phyloP scores from a whole-genome alignment of 495 filamentous ascomycete genomes.

The Amorphotheca resinae region DNA sequence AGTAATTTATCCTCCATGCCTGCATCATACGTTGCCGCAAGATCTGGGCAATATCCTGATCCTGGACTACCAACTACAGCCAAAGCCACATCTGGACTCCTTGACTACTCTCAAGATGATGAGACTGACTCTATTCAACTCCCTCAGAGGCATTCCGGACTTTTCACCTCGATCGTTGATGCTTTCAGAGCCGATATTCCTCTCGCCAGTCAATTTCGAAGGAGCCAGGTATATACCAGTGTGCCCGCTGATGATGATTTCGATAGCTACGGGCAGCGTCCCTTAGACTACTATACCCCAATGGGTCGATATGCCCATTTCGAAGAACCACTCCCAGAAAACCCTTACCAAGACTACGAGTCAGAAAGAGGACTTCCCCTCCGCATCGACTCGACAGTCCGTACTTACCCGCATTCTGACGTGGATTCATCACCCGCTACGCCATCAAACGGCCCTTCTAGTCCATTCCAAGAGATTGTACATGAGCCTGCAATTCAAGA shows the following conservation, averaged over 20 bases:
- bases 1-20: too few relatives aligned
- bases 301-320: neutral
- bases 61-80: too few relatives aligned
- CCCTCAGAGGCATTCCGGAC: neutral
- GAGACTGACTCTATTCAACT: too few relatives aligned
- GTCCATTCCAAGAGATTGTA: conserved; percentile 2
- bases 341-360: neutral
- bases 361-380: neutral
- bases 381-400: neutral
- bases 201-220: conserved; percentile 6
- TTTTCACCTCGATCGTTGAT: conserved; percentile 9
- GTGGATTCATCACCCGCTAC: conserved; percentile 5
- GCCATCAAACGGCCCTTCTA: conserved; percentile 1
- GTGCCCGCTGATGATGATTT: neutral
- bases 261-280: neutral
- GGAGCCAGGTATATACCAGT: neutral
- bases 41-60: too few relatives aligned
- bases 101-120: too few relatives aligned
- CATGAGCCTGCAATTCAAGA: conserved; percentile 5
- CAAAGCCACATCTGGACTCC: too few relatives aligned
- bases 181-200: conserved; percentile 7
- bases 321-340: neutral
- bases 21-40: too few relatives aligned
- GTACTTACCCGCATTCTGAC: conserved; percentile 8
- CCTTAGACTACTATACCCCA: neutral